These are phyloP conservation scores for Cladophialophora chaetospira DNA, from an alignment of 2,329 filamentous ascomycete species.

Conservation along the genomic window DNA sequence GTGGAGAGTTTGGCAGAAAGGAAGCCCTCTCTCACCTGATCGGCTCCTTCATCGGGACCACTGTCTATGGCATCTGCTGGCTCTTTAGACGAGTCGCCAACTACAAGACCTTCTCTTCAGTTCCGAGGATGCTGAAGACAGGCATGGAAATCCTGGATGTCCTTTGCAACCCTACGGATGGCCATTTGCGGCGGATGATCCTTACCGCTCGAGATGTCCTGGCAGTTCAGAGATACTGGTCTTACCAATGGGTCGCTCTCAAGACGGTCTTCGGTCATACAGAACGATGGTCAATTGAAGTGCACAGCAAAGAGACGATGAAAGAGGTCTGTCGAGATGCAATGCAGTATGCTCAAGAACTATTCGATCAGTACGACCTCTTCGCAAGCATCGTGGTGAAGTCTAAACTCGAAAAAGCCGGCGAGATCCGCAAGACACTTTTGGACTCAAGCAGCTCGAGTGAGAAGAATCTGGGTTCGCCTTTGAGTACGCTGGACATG, in stretches of 20 bases:
- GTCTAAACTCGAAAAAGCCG: constrained; percentile 43
- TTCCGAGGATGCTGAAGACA: constrained; percentile 62
- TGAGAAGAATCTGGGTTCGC: constrained; percentile 43
- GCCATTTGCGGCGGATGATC: constrained; percentile 62
- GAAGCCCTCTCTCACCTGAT: constrained; percentile 65
- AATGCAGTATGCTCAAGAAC: constrained; percentile 86
- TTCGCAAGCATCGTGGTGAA: constrained; percentile 70
- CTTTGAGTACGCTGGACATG: constrained; percentile 64
- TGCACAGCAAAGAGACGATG: constrained; percentile 75
- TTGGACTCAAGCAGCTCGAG: constrained; percentile 39
- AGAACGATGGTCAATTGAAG: constrained; percentile 73
- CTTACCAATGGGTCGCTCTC: constrained; percentile 77
- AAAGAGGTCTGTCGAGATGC: constrained; percentile 91
- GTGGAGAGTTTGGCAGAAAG: constrained; percentile 64
- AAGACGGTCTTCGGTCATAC: constrained; percentile 80
- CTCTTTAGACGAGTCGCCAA: constrained; percentile 58
- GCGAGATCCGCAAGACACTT: constrained; percentile 58
- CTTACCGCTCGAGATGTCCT: constrained; percentile 61
- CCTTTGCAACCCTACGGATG: constrained; percentile 64
- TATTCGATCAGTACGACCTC: constrained; percentile 83
- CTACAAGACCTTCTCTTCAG: constrained; percentile 61
- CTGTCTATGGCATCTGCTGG: constrained; percentile 58
- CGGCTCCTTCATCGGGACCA: constrained; percentile 58
- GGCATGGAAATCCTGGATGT: constrained; percentile 64
- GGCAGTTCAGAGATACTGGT: constrained; percentile 78